Evolutionary conservation across 192 early-diverging fungal species (phyloP).

Genomic region (Coemansia sp.): DNA sequence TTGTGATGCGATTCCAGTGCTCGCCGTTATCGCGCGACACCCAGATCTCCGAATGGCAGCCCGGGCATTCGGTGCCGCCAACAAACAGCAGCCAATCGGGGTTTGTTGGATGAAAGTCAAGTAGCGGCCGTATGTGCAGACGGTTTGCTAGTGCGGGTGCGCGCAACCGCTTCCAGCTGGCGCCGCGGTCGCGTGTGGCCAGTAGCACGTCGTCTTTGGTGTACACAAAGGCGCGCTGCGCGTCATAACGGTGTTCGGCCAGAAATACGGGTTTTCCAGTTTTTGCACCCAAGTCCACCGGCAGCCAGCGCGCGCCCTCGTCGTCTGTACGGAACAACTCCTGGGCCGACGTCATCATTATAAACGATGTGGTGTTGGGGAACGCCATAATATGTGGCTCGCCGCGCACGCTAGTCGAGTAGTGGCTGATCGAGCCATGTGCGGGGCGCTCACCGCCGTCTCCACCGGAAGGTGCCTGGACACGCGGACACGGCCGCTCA

Average conservation of each 20-base stretch:
- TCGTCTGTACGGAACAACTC: slow-evolving; percentile 69
- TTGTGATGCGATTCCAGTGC: slow-evolving; percentile 72
- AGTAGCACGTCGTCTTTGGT: slow-evolving; percentile 52
- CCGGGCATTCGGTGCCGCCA: slow-evolving; percentile 55
- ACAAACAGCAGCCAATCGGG: slow-evolving; percentile 86
- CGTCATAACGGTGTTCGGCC: slow-evolving; percentile 68
- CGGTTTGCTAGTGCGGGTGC: slow-evolving; percentile 64
- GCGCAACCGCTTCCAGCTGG: slow-evolving; percentile 49
- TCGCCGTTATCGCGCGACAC: slow-evolving; percentile 70
- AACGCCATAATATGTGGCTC: slow-evolving; percentile 63
- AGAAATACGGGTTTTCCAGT: slow-evolving; percentile 54
- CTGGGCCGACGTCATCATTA: slow-evolving; percentile 61
- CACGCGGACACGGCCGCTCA: slow-evolving; percentile 55
- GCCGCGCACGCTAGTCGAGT: slow-evolving; percentile 41
- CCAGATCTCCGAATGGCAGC: slow-evolving; percentile 72
- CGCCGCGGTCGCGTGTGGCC: slow-evolving; percentile 62
- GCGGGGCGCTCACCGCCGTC: slow-evolving; percentile 1
- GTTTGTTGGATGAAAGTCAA: slow-evolving; percentile 89
- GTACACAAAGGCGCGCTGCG: slow-evolving; percentile 66
- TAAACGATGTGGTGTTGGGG: slow-evolving; percentile 61
- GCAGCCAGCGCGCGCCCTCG: slow-evolving; percentile 73
- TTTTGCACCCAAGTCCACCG: slow-evolving; percentile 41
- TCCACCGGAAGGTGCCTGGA: slow-evolving; percentile 20
- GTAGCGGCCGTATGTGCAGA: slow-evolving; percentile 60
- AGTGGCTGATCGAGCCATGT: slow-evolving; percentile 23